A percentile compares a stretch with the other conserved stretches of the same genome.
Conservation (phyloP, 1,284 basidiomycete genomes). For the Trametes polyzona region DNA sequence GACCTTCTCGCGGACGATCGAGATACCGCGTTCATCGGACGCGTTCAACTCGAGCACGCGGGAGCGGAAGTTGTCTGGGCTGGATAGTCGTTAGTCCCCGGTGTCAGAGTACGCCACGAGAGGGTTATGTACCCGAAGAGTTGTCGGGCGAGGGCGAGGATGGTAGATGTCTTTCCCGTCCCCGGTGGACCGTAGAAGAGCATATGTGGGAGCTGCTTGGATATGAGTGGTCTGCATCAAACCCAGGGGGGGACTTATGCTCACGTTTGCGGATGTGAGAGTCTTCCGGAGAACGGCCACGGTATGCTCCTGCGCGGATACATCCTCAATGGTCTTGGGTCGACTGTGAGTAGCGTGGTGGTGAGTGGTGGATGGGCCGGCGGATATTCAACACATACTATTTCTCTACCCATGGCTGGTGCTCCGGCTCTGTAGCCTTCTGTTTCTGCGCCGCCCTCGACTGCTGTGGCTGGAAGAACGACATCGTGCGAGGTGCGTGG, state of each 20-base stretch:
- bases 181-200: conserved; percentile 99
- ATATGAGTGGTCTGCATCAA: neutral
- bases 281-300: conserved; percentile 92
- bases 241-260: neutral
- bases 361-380: neutral
- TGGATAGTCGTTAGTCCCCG: conserved; percentile 36
- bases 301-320: conserved; percentile 97
- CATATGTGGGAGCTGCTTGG: conserved; percentile 94
- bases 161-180: conserved; percentile 98
- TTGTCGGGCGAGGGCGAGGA: conserved; percentile 92
- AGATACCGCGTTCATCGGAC: conserved; percentile 97
- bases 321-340: conserved; percentile 97
- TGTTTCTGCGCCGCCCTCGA: conserved; percentile 47
- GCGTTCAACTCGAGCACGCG: conserved; percentile 99
- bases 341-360: conserved; percentile 62
- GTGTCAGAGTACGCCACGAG: neutral
- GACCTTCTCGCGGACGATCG: conserved; percentile 97
- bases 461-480: conserved; percentile 60
- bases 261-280: conserved; percentile 89
- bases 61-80: conserved; percentile 92
- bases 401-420: conserved; percentile 98
- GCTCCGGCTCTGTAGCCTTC: conserved; percentile 53
- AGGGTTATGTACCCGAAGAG: conserved; percentile 80
- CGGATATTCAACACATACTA: conserved; percentile 61
- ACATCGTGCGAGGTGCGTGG: conserved; percentile 26